phyloP scores from a whole-genome alignment of 2,329 filamentous ascomycete genomes.

The Pseudodiploospora longispora region DNA sequence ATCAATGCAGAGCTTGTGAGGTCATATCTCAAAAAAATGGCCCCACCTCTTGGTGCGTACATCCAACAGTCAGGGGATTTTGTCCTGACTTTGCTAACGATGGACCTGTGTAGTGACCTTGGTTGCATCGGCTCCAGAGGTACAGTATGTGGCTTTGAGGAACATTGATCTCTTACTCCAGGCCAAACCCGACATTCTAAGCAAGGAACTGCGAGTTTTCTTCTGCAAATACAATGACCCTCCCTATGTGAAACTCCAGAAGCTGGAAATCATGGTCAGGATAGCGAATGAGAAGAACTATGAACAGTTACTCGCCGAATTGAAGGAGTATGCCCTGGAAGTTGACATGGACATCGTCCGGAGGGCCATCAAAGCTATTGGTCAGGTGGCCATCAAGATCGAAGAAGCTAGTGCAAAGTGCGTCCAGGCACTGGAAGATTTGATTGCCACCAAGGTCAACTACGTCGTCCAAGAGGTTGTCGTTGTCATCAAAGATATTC shows the following conservation, averaged over 20 bases:
- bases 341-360: constrained; percentile 99
- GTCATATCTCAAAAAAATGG: constrained; percentile 97
- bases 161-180: constrained; percentile 96
- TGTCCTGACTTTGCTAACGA: background rate
- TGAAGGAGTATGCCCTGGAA: constrained; percentile 96
- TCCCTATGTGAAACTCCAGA: constrained; percentile 93
- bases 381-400: constrained; percentile 97
- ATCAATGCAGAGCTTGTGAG: constrained; percentile 70
- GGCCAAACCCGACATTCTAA: constrained; percentile 91
- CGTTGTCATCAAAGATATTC: constrained; percentile 98
- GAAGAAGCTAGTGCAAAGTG: constrained; percentile 92
- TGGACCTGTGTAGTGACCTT: constrained; percentile 61
- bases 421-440: constrained; percentile 83
- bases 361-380: constrained; percentile 89
- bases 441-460: constrained; percentile 97
- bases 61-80: background rate
- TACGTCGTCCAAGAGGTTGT: constrained; percentile 98
- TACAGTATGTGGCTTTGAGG: constrained; percentile 91
- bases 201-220: constrained; percentile 95
- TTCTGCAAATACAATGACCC: constrained; percentile 99
- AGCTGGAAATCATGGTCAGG: constrained; percentile 97
- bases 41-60: constrained; percentile 72
- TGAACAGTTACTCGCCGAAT: constrained; percentile 84
- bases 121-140: constrained; percentile 89
- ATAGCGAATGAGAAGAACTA: constrained; percentile 97